A percentile compares a stretch with the other conserved stretches of the same genome.
These are phyloP conservation scores for Blastobotrys mokoenaii DNA, from an alignment of 805 yeast species.

Conservation along the genomic window DNA sequence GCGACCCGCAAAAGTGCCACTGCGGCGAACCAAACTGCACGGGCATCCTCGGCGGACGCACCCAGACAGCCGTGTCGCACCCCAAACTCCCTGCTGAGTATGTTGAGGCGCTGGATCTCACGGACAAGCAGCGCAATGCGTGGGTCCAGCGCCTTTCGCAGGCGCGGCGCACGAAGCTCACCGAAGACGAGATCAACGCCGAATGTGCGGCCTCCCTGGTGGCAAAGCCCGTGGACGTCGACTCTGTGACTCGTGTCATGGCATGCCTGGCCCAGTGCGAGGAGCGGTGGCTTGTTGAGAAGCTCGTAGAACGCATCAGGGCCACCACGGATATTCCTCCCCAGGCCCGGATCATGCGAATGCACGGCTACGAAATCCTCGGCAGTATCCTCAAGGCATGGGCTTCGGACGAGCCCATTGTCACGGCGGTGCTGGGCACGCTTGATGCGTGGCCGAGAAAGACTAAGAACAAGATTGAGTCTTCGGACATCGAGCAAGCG, in stretches of 20 bases:
- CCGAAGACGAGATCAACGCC: constrained; percentile 36
- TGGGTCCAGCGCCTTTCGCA: constrained; percentile 40
- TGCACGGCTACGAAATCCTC: constrained; percentile 83
- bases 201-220: constrained; percentile 54
- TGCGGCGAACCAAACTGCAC: constrained; percentile 91
- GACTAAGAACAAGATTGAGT: constrained; percentile 68
- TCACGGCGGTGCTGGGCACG: constrained; percentile 45
- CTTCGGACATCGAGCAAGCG: constrained; percentile 62
- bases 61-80: constrained; percentile 80
- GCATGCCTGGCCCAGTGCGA: constrained; percentile 71
- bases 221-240: constrained; percentile 41
- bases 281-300: constrained; percentile 53
- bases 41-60: constrained; percentile 92
- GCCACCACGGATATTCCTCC: constrained; percentile 43
- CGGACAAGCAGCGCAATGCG: constrained; percentile 51
- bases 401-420: constrained; percentile 33
- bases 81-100: not conserved
- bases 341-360: constrained; percentile 52
- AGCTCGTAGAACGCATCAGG: constrained; percentile 60
- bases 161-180: constrained; percentile 37
- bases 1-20: constrained; percentile 86
- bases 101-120: constrained; percentile 79
- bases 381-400: constrained; percentile 46
- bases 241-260: constrained; percentile 70
- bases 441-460: constrained; percentile 59